A percentile compares a stretch with the other conserved stretches of the same genome.
phyloP scores from a whole-genome alignment of 2,329 filamentous ascomycete species.

The Ophiostoma pallidulum region DNA sequence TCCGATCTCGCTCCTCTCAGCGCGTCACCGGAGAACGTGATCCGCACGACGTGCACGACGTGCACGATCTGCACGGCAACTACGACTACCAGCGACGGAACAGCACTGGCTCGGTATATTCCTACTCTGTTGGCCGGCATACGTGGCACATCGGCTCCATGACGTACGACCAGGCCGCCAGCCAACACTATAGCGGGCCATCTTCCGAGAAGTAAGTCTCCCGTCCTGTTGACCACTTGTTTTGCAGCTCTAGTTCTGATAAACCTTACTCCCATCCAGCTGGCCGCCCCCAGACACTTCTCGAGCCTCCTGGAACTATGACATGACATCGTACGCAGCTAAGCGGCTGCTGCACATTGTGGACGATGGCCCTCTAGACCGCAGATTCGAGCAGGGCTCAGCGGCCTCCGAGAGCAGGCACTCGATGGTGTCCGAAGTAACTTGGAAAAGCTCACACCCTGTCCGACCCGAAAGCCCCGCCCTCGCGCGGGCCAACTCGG shows the following conservation, averaged over 20 bases:
- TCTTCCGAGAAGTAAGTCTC: slow-evolving; percentile 21
- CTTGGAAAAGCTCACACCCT: slow-evolving; percentile 30
- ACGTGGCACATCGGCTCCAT: slow-evolving; percentile 19
- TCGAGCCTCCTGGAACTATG: slow-evolving; percentile 34
- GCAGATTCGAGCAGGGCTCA: slow-evolving; percentile 25
- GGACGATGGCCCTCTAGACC: slow-evolving; percentile 26
- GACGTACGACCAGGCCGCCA: slow-evolving; percentile 22
- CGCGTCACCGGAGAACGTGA: background rate
- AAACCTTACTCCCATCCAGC: slow-evolving; percentile 17
- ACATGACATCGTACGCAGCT: slow-evolving; percentile 36
- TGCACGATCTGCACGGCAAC: background rate
- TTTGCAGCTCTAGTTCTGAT: background rate
- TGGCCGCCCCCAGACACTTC: slow-evolving; percentile 24
- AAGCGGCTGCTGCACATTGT: slow-evolving; percentile 32
- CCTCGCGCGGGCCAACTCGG: slow-evolving; percentile 35
- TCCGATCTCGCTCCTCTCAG: slow-evolving; percentile 1
- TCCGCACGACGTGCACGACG: background rate
- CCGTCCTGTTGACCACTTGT: background rate
- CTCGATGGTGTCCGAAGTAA: slow-evolving; percentile 24
- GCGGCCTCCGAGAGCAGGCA: slow-evolving; percentile 27
- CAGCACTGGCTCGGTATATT: slow-evolving; percentile 22
- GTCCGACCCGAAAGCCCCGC: slow-evolving; percentile 20
- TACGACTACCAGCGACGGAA: slow-evolving; percentile 19
- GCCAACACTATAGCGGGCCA: slow-evolving; percentile 21
- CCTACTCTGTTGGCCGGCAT: slow-evolving; percentile 1